Conservation (phyloP, 2,329 filamentous ascomycete genomes). For the Lachnellula subtilissima region DNA sequence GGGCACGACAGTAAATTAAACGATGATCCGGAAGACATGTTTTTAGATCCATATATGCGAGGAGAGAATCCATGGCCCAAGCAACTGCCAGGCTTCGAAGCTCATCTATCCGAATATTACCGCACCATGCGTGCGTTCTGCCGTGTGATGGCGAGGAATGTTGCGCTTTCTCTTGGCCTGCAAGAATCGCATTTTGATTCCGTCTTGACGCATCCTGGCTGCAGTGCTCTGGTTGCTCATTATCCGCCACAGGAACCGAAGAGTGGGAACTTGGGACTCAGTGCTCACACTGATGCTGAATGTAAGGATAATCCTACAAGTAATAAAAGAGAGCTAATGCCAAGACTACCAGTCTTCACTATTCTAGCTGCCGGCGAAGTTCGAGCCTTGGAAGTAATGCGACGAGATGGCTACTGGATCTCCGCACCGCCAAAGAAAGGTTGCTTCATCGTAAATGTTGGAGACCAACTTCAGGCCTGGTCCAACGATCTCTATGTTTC, state of each 20-base stretch:
- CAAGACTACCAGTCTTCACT: slow-evolving; percentile 40
- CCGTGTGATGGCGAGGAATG: slow-evolving; percentile 40
- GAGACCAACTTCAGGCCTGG: slow-evolving; percentile 39
- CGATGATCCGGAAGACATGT: slow-evolving; percentile 11
- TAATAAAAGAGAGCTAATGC: too few species aligned
- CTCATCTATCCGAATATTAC: slow-evolving; percentile 41
- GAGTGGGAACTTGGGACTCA: slow-evolving; percentile 25
- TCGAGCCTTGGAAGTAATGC: slow-evolving; percentile 42
- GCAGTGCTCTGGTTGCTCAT: slow-evolving; percentile 30
- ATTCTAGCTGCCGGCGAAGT: slow-evolving; percentile 34
- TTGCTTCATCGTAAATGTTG: slow-evolving; percentile 42
- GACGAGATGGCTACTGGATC: slow-evolving; percentile 39
- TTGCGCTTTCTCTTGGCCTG: slow-evolving; percentile 48
- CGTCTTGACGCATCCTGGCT: slow-evolving; percentile 45
- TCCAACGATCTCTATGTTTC: slow-evolving; percentile 39
- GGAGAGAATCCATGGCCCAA: slow-evolving; percentile 20
- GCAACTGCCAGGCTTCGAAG: slow-evolving; percentile 42
- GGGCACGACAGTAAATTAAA: slow-evolving; percentile 16
- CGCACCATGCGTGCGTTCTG: slow-evolving; percentile 12
- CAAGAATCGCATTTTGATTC: slow-evolving; percentile 48
- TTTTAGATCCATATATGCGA: slow-evolving; percentile 10
- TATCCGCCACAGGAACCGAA: slow-evolving; percentile 35
- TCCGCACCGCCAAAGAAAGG: slow-evolving; percentile 37
- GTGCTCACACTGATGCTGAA: slow-evolving; percentile 39
- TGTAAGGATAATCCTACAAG: slow-evolving; percentile 14